Conservation (phyloP, 441 rosid genomes). For the Corymbia calophylla region DNA sequence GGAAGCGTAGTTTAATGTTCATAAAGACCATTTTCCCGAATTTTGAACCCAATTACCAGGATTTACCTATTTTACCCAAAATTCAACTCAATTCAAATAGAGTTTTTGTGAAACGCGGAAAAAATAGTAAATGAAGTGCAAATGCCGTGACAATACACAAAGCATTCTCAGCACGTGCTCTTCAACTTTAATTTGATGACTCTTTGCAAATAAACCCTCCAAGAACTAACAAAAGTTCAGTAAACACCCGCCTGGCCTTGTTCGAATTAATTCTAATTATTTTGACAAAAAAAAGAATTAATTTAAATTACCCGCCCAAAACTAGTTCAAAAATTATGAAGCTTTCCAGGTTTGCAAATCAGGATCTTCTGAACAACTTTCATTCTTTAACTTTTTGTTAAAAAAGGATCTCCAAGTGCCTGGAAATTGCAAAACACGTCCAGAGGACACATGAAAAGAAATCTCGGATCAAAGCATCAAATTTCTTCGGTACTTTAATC, state of each 20-base stretch:
- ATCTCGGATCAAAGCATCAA: neutral
- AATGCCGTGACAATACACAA: neutral
- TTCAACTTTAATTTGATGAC: neutral
- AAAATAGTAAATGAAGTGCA: neutral
- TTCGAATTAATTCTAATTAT: too few relatives aligned
- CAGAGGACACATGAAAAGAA: neutral
- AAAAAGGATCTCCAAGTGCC: neutral
- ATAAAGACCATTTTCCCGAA: neutral
- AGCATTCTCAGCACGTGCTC: neutral
- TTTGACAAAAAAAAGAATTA: too few relatives aligned
- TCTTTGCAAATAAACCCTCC: neutral
- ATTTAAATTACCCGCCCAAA: neutral
- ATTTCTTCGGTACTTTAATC: neutral
- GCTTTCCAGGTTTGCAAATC: neutral
- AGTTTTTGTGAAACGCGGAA: neutral
- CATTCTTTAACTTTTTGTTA: too few relatives aligned
- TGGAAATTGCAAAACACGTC: neutral
- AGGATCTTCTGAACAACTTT: neutral
- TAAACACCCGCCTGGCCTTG: neutral
- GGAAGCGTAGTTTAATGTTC: neutral
- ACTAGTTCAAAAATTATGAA: too few relatives aligned
- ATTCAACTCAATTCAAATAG: neutral
- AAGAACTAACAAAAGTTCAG: neutral
- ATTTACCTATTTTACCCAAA: neutral
- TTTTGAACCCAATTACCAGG: neutral